These are phyloP conservation scores for Suillus decipiens DNA, from an alignment of 768 basidiomycete species.

Conservation along the genomic window DNA sequence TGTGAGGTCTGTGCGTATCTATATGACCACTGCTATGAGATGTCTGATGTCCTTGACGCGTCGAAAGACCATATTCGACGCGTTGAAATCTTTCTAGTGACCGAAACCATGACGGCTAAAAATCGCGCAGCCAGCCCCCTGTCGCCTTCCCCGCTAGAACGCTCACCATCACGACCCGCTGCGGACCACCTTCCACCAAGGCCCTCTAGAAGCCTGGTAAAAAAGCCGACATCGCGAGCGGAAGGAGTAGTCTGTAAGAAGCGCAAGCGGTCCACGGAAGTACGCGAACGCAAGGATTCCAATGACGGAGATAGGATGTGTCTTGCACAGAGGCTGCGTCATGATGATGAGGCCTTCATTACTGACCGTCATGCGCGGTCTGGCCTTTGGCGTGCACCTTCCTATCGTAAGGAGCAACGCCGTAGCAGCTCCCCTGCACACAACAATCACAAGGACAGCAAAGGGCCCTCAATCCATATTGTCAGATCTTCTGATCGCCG, in stretches of 20 bases:
- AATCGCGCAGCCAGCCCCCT: neutral
- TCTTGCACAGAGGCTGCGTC: constrained; percentile 4
- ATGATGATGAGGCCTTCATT: neutral
- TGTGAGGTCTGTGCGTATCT: neutral
- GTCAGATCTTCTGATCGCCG: neutral
- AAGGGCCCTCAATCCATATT: neutral
- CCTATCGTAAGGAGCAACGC: constrained; percentile 1
- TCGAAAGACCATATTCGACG: constrained; percentile 5
- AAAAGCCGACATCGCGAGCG: constrained; percentile 1
- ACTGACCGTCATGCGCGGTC: neutral
- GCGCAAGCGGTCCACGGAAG: constrained; percentile 7
- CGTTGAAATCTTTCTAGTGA: neutral
- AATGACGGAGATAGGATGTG: constrained; percentile 6
- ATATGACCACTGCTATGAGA: neutral
- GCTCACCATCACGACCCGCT: constrained; percentile 4
- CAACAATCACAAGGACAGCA: neutral
- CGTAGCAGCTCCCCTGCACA: neutral
- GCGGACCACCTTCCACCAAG: constrained; percentile 3
- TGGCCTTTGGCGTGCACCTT: neutral
- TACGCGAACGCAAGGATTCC: neutral
- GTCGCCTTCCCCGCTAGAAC: constrained; percentile 1
- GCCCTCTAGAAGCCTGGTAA: constrained; percentile 2
- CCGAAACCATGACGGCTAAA: neutral
- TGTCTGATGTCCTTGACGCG: neutral
- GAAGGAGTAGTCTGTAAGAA: constrained; percentile 7